Evolutionary conservation across 306 rosid species (phyloP), one percentile per base, ranked within the genome.

Genomic region (Begonia masoniana): DNA sequence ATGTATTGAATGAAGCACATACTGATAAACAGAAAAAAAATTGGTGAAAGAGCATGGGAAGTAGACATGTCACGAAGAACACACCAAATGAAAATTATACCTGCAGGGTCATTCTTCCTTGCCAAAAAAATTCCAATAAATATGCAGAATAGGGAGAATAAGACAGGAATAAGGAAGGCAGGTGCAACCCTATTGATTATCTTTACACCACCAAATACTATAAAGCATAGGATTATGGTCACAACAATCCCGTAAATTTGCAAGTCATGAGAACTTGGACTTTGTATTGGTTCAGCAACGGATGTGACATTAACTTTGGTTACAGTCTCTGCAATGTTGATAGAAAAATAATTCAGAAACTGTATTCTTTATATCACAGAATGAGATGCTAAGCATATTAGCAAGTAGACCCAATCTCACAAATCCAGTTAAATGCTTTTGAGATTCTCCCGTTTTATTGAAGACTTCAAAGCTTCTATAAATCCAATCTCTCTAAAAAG

Each of bases 151-250:
- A 92, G 64, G 5, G 99, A 92, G 78, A 92, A 74, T 66, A 92
- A 42, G 64, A 86, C 99, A 51, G 99, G 88, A 61, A 92, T 63
- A 51, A 92, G 96, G 72, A 92, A 86, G 50, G 99, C 94, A 55
- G 99, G 99, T 0, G 99, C 99, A 68, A 92, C 99, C 78, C 96
- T 80, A 68, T 92, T 92, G 65, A 92, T 92, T 68, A 92, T 92
- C 76, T 81, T 92, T 63, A 86, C 99, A 53, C 99, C 99, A 64
- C 99, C 99, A 76, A 92, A 92, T 61, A 92, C 99, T 74, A 92
- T 64, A 73, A 92, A 86, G 88, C 96, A 86, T 54, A 92, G 76
- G 42, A 92, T 4, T 57, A 92, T 81, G n/a, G 99, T 86, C 80
- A 83, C 93, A 60, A 92, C 77, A 59, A 92, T 79, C 70, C 99